Conservation (phyloP, 257 asterid species). For the Nemophila menziesii region DNA sequence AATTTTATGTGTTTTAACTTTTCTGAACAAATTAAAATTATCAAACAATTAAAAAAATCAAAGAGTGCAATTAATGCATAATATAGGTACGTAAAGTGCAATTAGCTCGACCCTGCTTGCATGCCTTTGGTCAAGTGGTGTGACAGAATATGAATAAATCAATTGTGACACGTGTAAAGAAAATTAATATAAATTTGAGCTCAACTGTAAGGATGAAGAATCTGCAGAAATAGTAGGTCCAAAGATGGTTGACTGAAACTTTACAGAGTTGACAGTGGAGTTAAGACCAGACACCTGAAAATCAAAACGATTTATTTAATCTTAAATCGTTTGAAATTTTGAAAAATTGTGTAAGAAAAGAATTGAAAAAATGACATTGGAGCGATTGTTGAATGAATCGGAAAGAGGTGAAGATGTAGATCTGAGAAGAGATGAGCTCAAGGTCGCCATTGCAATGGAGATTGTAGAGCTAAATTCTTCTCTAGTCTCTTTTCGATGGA, state of each 20-base stretch:
- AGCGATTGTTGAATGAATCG: slow-evolving; percentile 3
- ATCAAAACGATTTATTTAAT: too few relatives aligned
- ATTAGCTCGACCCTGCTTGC: too few relatives aligned
- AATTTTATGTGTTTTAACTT: slow-evolving; percentile 16
- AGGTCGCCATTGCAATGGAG: background rate
- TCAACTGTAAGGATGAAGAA: slow-evolving; percentile 49
- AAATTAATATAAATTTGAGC: slow-evolving; percentile 12
- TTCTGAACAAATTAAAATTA: slow-evolving; percentile 23
- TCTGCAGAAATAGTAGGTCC: slow-evolving; percentile 33
- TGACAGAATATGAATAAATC: background rate
- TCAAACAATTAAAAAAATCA: background rate
- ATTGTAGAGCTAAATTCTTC: background rate
- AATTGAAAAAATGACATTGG: background rate
- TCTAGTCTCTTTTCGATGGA: too few relatives aligned
- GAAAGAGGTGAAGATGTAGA: background rate
- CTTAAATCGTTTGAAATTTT: background rate
- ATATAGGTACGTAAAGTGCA: too few relatives aligned
- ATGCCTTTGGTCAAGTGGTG: background rate
- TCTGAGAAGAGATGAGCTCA: slow-evolving; percentile 9
- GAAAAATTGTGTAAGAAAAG: background rate
- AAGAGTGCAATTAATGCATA: too few relatives aligned
- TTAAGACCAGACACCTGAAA: slow-evolving; percentile 30
- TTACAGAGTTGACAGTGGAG: slow-evolving; percentile 26
- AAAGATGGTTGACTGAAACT: slow-evolving; percentile 45
- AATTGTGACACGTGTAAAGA: background rate